Percentiles rank a stretch among this genome's conserved stretches.
These are phyloP conservation scores for Citrus cavaleriei DNA, from an alignment of 345 rosid species.

Conservation along the genomic window DNA sequence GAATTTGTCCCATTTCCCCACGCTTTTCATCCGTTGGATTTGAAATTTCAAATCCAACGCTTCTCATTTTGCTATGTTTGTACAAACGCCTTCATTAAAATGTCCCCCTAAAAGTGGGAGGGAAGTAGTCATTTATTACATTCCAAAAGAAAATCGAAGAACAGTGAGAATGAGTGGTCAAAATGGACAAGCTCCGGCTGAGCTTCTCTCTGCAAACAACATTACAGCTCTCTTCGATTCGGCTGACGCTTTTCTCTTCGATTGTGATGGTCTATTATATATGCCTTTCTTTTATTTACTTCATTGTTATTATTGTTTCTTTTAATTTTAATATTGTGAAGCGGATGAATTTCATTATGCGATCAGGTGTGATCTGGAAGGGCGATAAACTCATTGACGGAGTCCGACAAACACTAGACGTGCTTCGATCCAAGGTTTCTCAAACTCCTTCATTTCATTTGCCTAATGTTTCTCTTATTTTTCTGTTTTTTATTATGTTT, in stretches of 20 bases:
- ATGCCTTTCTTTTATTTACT: neutral
- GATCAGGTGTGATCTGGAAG: conserved; percentile 90
- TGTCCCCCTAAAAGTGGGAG: neutral
- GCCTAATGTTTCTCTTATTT: neutral
- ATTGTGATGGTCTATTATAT: conserved; percentile 52
- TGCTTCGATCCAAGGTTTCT: conserved; percentile 66
- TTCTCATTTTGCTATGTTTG: no score
- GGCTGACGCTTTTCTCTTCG: conserved; percentile 67
- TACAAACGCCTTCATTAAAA: no score
- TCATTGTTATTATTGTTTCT: neutral
- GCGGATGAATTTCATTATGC: neutral
- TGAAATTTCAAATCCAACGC: no score
- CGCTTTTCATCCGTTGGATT: no score
- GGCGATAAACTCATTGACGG: conserved; percentile 81
- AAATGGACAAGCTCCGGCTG: conserved; percentile 3
- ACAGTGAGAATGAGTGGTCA: neutral
- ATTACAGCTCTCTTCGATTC: conserved; percentile 45
- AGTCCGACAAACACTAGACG: conserved; percentile 52
- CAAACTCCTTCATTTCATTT: neutral
- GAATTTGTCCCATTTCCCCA: no score
- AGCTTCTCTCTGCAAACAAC: conserved; percentile 40
- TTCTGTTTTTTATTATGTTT: neutral
- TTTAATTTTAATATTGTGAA: neutral
- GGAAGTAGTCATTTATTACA: neutral
- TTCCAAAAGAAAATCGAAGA: neutral